Base-by-base conservation (phyloP, 2,329 filamentous ascomycete species). In the Colletotrichum trifolii region DNA sequence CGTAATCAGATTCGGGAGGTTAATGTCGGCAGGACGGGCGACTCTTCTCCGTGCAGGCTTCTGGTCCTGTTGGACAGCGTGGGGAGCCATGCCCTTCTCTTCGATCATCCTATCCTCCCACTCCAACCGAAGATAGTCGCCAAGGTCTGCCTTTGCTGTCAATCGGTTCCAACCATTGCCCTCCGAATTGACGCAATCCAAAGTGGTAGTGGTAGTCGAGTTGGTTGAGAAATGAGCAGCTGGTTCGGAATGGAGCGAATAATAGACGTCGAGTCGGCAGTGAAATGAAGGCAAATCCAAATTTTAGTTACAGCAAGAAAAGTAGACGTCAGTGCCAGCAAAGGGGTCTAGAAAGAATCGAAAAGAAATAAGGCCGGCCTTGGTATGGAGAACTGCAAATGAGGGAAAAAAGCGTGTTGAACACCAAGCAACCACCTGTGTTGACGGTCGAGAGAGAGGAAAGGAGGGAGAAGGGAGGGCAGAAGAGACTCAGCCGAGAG, bases 291-390 rank as follows among this genome's bases (percentile, higher is more conserved):
- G 47, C 33, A 36, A 34, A 9, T 12, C 49, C 42, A 66, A 59
- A 56, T 8, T 49, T 49, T 45, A 61, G 36, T 33, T 48, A 50
- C 35, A 38, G 25, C 54, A 13, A 25, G 49, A 45, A 15, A 50
- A 52, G 54, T 60, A 65, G 65, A 64, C 61, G 17, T 36, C 45
- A 48, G 54, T 65, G 62, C 62, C 62, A 65, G 62, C 62, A 65
- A 59, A 54, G 40, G 38, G 42, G 61, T 67, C 50, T 67, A 60
- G 50, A 60, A 45, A 60, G 55, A 65, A 65, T 56, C 40, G 55
- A 65, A 65, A 54, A 43, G 45, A 46, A 67, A 25, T 56, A 67
- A 67, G 65, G 65, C 65, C 65, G 65, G 62, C 65, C 62, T 67
- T 67, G 65, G 57, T 56, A 58, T 54, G 57, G 47, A 56, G 54